Conservation (phyloP, 306 rosid species). For the Medicago arabica region DNA sequence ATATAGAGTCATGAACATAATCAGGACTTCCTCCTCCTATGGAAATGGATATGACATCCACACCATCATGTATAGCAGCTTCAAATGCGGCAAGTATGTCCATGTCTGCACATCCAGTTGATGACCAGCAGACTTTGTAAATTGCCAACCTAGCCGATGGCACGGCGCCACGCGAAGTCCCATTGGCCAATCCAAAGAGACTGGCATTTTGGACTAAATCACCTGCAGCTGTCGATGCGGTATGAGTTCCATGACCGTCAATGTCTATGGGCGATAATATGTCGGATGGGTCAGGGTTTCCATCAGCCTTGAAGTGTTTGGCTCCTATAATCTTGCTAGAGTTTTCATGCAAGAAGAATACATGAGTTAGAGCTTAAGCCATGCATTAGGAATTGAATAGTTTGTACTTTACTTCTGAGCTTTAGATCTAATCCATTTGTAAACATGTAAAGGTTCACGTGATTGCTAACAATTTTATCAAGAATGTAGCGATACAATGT, state of each 20-base stretch:
- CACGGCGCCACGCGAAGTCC: conserved; percentile 82
- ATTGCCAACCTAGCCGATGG: conserved; percentile 85
- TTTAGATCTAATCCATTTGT: not conserved
- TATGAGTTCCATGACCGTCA: conserved; percentile 92
- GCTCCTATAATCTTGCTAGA: conserved; percentile 87
- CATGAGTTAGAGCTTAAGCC: conserved; percentile 35
- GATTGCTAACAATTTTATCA: conserved; percentile 1
- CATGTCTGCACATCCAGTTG: conserved; percentile 79
- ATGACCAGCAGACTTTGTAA: conserved; percentile 89
- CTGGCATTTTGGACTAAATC: conserved; percentile 58
- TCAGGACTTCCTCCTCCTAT: conserved; percentile 67
- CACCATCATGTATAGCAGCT: conserved; percentile 88
- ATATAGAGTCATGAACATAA: conserved; percentile 56
- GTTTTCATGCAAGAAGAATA: conserved; percentile 31
- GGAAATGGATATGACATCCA: conserved; percentile 87
- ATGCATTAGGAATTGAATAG: not conserved
- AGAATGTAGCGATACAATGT: conserved; percentile 5
- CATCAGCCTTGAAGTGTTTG: conserved; percentile 81
- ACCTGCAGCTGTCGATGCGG: conserved; percentile 81
- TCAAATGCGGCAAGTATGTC: conserved; percentile 90
- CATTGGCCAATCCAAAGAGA: conserved; percentile 83
- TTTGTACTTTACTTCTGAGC: not conserved
- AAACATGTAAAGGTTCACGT: not conserved
- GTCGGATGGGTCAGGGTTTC: conserved; percentile 56
- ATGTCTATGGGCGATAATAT: conserved; percentile 72